These are phyloP conservation scores for Penicillium sp. DNA, from an alignment of 2,329 filamentous ascomycete genomes.

Conservation along the genomic window DNA sequence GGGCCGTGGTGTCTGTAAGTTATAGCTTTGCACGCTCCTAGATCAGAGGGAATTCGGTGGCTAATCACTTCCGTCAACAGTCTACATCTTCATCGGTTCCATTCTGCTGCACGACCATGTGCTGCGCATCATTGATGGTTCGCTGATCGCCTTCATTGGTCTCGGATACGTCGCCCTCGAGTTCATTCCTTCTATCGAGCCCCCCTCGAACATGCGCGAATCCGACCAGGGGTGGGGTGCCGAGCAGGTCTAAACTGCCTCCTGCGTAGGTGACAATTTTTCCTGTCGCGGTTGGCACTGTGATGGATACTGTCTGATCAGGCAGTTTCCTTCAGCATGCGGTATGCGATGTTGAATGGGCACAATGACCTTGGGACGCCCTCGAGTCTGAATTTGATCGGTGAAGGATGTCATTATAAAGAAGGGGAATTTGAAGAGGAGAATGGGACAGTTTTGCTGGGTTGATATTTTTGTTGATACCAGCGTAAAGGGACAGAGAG, in stretches of 20 bases:
- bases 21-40: not conserved
- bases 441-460: not conserved
- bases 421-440: not conserved
- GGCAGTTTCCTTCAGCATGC: slow-evolving; percentile 1
- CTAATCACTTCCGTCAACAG: slow-evolving; percentile 46
- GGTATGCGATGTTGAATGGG: slow-evolving; percentile 15
- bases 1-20: slow-evolving; percentile 89
- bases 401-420: not conserved
- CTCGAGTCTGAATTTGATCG: not conserved
- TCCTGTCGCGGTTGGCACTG: not conserved
- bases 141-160: slow-evolving; percentile 73
- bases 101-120: slow-evolving; percentile 70
- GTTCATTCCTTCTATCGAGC: slow-evolving; percentile 75
- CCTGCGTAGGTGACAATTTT: not conserved
- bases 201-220: slow-evolving; percentile 78
- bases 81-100: slow-evolving; percentile 93
- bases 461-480: slow-evolving; percentile 6
- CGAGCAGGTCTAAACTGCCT: slow-evolving; percentile 63
- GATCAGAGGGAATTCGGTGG: not conserved
- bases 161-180: slow-evolving; percentile 73
- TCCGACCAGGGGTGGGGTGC: slow-evolving; percentile 73
- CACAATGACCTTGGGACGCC: not conserved
- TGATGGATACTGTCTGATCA: not conserved
- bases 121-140: slow-evolving; percentile 72
- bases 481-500: not conserved